Base-by-base conservation (phyloP, 1,284 basidiomycete species). In the Amylostereum chailletii region DNA sequence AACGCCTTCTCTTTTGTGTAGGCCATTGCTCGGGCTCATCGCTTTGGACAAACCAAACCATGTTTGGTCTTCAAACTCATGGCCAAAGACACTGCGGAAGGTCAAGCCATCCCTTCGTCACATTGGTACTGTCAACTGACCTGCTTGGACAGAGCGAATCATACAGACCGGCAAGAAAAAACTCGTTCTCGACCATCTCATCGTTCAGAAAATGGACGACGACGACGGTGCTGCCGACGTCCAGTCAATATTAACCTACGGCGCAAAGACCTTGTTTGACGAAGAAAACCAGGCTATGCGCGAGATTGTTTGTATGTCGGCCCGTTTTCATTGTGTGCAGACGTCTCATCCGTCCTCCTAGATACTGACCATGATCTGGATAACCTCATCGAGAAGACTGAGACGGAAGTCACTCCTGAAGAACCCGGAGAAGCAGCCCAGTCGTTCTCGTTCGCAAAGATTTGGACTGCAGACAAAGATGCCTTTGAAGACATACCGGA, bases 1-100 rank as follows among this genome's bases (percentile, higher is more conserved):
- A 37, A 4, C 33, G n/a, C 30, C 33, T 26, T 46, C 11, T 42
- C 37, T 53, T 32, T 31, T 29, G 47, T 45, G 0, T 51, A 95
- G 86, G 93, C 93, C 36, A 94, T 96, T 54, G 86, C 92, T 9
- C 83, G 93, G 50, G 81, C 90, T 30, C 90, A 95, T 70, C 81
- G 90, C 47, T 90, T 77, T 60, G 88, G 88, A 9, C 86, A 90
- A 62, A 73, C 78, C 65, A 90, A 90, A 58, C 86, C 84, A 7
- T 88, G 87, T 51, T 72, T 93, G 42, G 91, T 95, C 29, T 94
- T 94, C 73, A 94, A 93, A 60, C 69, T 95, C 46, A 93, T 94
- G 90, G 81, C 86, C 45, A 92, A 92, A 62, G 81, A 86, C 50
- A 89, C 89, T 4, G 87, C 90, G 4, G 92, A 95, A 76, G 90